Evolutionary conservation across 225 moss, liverwort and hornwort species (phyloP).

Genomic region (Bryoerythrophyllum caledonicum): DNA sequence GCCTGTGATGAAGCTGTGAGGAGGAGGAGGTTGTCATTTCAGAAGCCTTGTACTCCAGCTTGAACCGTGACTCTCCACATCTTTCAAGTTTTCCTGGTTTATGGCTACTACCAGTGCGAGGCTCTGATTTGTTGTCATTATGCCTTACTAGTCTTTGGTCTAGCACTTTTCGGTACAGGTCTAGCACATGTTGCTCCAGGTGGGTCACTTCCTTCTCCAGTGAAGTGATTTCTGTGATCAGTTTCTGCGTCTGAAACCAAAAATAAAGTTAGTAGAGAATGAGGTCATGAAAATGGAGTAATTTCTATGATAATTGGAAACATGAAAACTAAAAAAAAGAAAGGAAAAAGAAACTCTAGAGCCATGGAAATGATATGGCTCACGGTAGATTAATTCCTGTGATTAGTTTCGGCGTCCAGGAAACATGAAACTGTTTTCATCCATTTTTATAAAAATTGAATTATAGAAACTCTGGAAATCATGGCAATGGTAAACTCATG

Average conservation of each 20-base stretch:
- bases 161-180: conserved; percentile 75
- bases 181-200: conserved; percentile 87
- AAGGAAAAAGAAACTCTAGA: no score
- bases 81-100: conserved; percentile 21
- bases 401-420: no score
- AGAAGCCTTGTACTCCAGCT: conserved; percentile 23
- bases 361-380: no score
- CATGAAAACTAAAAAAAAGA: no score
- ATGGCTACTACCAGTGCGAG: conserved; percentile 36
- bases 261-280: no score
- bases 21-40: conserved; percentile 5
- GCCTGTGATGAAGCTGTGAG: conserved; percentile 38
- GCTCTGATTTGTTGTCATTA: conserved; percentile 34
- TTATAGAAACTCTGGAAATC: neutral
- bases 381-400: no score
- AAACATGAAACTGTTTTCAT: no score
- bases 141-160: conserved; percentile 52
- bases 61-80: conserved; percentile 35
- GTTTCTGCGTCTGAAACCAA: conserved; percentile 62
- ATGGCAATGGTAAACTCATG: neutral
- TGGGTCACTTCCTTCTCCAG: conserved; percentile 83
- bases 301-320: no score
- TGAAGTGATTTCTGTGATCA: conserved; percentile 73
- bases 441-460: no score
- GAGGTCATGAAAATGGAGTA: no score